Conservation (phyloP, 306 rosid genomes). For the Cyamopsis tetragonoloba region DNA sequence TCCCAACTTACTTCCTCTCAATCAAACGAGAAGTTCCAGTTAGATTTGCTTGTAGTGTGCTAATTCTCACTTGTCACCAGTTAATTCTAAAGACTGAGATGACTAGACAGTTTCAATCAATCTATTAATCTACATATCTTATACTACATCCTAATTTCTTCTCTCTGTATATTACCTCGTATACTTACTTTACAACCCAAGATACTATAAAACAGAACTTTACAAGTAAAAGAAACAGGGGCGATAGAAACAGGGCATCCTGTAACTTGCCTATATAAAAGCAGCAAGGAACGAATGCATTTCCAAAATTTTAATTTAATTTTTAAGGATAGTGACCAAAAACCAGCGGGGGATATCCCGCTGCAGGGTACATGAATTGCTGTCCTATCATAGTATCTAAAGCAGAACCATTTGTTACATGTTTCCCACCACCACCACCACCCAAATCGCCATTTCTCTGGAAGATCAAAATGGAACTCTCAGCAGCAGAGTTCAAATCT, state of each 20-base stretch:
- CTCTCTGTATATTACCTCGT: not conserved
- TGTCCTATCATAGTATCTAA: not conserved
- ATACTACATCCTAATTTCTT: too few species aligned
- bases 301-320: too few species aligned
- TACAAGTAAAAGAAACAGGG: not conserved
- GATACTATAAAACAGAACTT: not conserved
- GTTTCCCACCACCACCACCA: not conserved
- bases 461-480: constrained; percentile 36
- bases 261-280: too few species aligned
- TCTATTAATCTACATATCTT: too few species aligned
- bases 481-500: constrained; percentile 38
- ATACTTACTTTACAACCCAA: not conserved
- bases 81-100: too few species aligned
- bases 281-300: too few species aligned
- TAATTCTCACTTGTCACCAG: too few species aligned
- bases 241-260: not conserved
- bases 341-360: not conserved
- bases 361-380: not conserved
- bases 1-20: not conserved
- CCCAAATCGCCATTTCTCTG: not conserved
- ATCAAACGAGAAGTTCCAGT: too few species aligned
- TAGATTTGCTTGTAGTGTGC: too few species aligned
- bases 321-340: not conserved
- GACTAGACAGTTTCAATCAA: too few species aligned
- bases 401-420: not conserved